Base-by-base conservation (phyloP, 164 flowering plant genomes). In the Kalanchoe fedtschenkoi region DNA sequence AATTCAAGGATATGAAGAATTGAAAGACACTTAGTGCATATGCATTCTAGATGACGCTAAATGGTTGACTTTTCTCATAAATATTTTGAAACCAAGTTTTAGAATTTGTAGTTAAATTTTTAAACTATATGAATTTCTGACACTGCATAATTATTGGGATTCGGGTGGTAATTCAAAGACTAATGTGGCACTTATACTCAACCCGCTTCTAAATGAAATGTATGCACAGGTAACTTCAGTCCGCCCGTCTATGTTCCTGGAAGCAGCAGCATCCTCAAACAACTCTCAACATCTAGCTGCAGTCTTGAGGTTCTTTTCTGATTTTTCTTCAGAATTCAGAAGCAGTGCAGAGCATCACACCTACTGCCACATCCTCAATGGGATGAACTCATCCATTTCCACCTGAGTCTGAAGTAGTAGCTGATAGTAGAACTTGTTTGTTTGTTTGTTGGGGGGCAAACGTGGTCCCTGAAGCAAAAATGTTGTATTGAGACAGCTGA, bases 191-290 rank as follows among this genome's bases (percentile, higher is more conserved):
- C 2, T 34, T 10, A n/a, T n/a, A 37, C 34, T 6, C 38, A 17
- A 2, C 34, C 15, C 61, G 6, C 19, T 16, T 4, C 61, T n/a
- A 34, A 64, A 13, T 43, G 43, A 54, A 53, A 42, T 64, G 62
- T 6, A 15, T 43, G 64, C 75, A 61, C 88, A 93, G 99, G 99
- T 93, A 24, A 72, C 65, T 41, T 71, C 85, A 6, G 68, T 90
- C 60, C 83, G 82, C 67, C 93, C 99, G 1, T 80, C 93, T 17
- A 67, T 91, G 79, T 95, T 91, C 77, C 95, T 91, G 21, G 88
- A 88, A 69, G 86, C 96, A 26, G 97, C 97, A 42, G 74, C 75
- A 47, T 71, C 88, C 6, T 81, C 99, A 34, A 86, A 81, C 55
- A 80, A 95, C 69, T 66, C 87, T 0, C 95, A 85, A 68, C 91